Evolutionary conservation across 1,284 basidiomycete genomes (phyloP), one percentile per base, ranked within the genome.

Genomic region (Pseudozyma pruni): DNA sequence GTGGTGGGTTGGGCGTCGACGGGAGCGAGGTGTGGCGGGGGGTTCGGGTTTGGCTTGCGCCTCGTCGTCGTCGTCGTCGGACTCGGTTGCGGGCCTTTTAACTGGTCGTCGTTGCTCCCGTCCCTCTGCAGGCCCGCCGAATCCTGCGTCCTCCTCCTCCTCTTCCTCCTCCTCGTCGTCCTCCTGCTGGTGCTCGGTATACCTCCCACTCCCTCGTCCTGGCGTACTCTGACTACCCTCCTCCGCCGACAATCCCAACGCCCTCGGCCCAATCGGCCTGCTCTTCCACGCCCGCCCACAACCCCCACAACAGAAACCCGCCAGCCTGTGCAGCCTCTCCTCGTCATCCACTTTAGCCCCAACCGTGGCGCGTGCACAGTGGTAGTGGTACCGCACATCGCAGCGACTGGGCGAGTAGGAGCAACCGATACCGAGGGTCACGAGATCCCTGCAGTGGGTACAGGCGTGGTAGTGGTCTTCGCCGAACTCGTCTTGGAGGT

Each of bases 371-470:
- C 67, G 37, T 17, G 63, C 69, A 27, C 69, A 72, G 50, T 72
- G 69, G 11, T 49, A 20, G 33, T 72, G 69, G 14, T 62, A 63
- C 11, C 69, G 39, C 7, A 44, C 46, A 0, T 35, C 19, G 41
- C 69, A 72, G 16, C 56, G 7, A 29, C 27, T 40, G 7, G 44
- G 25, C 1, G 54, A 31, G 31, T 50, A n/a, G 10, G 42, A 37
- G 22, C 69, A 72, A 1, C 47, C 69, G 27, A 67, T 16, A 1
- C 69, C 69, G 5, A 59, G 44, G 20, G 69, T 75, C 31, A 85
- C 61, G 49, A 90, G 88, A 83, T 91, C 89, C 69, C 87, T 83
- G 84, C 92, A 94, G 47, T 89, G 86, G 2, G 87, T 87, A 75
- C 92, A 94, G 69, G 90, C 89, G 1, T 88, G 75, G n/a, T 88